Evolutionary conservation across 352 stramenopile genomes (phyloP).

Genomic region (Plasmopara halstedii): DNA sequence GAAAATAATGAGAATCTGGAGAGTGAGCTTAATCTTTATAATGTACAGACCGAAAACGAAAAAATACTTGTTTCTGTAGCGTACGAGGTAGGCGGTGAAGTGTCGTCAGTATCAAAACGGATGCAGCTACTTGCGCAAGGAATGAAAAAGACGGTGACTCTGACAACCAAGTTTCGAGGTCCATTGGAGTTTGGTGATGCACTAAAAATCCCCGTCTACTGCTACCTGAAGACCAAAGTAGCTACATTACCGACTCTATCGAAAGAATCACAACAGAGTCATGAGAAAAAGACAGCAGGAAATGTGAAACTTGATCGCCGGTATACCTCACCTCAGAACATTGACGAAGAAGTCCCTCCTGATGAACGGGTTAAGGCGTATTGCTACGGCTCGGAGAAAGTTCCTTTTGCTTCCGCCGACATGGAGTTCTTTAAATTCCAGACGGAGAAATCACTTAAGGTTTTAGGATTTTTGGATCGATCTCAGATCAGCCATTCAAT

Average conservation of each 20-base stretch:
- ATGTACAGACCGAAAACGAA: conserved; percentile 66
- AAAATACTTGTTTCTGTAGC: conserved; percentile 83
- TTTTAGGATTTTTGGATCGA: conserved; percentile 64
- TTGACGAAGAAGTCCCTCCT: conserved; percentile 61
- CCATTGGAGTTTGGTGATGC: conserved; percentile 54
- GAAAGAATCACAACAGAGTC: conserved; percentile 65
- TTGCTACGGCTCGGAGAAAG: conserved; percentile 66
- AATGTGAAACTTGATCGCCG: conserved; percentile 70
- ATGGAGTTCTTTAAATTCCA: conserved; percentile 78
- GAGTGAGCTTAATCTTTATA: too few species aligned
- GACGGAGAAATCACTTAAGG: conserved; percentile 68
- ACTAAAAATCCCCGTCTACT: conserved; percentile 68
- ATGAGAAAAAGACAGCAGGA: conserved; percentile 45
- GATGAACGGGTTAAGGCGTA: conserved; percentile 77
- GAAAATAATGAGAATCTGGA: too few species aligned
- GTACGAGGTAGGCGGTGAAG: conserved; percentile 54
- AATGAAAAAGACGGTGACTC: conserved; percentile 63
- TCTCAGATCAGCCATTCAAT: conserved; percentile 40
- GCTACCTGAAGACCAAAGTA: conserved; percentile 73
- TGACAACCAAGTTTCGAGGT: conserved; percentile 75
- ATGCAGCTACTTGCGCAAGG: conserved; percentile 71
- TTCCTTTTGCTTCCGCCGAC: conserved; percentile 74
- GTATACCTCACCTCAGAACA: conserved; percentile 56
- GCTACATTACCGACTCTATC: conserved; percentile 56
- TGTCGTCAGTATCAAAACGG: conserved; percentile 56